Conservation (phyloP, 108 stramenopile species). For the Nitzschia palea region DNA sequence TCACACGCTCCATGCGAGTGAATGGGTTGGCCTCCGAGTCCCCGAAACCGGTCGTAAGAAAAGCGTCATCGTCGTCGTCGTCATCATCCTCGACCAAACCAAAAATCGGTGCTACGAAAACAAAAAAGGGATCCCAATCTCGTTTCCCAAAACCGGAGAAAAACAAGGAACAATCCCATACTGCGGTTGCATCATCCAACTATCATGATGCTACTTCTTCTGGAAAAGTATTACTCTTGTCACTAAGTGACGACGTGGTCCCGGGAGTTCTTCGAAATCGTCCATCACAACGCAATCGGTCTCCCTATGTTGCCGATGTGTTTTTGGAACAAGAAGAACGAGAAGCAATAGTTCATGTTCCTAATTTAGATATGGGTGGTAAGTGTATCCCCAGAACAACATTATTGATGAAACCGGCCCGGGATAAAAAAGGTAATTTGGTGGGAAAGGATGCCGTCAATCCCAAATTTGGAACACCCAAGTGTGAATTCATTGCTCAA, state of each 20-base stretch:
- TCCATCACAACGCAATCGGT: conserved; percentile 49
- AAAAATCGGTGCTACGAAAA: not conserved
- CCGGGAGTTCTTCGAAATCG: conserved; percentile 25
- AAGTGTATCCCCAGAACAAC: conserved; percentile 47
- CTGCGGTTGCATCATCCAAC: no score
- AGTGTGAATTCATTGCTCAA: conserved; percentile 57
- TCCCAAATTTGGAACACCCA: conserved; percentile 55
- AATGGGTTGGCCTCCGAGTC: not conserved
- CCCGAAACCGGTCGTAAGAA: not conserved
- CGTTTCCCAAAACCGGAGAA: no score
- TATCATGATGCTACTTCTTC: not conserved
- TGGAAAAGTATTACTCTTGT: not conserved
- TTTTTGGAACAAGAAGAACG: conserved; percentile 21
- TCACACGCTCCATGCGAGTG: not conserved
- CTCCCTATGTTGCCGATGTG: conserved; percentile 66
- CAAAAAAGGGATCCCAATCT: no score
- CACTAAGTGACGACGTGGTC: conserved; percentile 28
- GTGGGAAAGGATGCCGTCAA: conserved; percentile 45
- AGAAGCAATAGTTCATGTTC: conserved; percentile 30
- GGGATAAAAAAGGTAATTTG: conserved; percentile 47
- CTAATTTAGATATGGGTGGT: conserved; percentile 49
- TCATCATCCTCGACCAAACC: no score
- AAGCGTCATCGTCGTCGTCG: not conserved
- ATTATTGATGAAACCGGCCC: conserved; percentile 38
- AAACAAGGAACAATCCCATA: no score